These are phyloP conservation scores for Rubroshorea leprosula DNA, from an alignment of 345 rosid species.

Conservation along the genomic window DNA sequence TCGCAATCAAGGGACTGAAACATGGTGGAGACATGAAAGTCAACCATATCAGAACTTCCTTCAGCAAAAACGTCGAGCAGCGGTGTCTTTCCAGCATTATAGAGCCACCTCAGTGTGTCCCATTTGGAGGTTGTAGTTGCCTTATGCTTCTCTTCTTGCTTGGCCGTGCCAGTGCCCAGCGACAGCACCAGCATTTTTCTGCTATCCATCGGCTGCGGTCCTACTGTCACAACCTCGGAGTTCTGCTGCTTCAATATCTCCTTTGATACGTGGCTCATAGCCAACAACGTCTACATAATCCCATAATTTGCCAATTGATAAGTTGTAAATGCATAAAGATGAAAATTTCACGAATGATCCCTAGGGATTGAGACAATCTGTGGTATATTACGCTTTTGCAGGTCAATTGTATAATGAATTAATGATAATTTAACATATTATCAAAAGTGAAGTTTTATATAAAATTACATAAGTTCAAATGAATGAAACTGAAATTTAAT, in stretches of 20 bases:
- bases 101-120: conserved; percentile 38
- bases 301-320: too few relatives aligned
- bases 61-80: conserved; percentile 34
- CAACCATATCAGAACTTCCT: conserved; percentile 45
- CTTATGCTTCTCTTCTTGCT: conserved; percentile 19
- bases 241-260: conserved; percentile 20
- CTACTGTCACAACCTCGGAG: conserved; percentile 22
- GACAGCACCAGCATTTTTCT: conserved; percentile 28
- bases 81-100: conserved; percentile 17
- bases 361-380: too few relatives aligned
- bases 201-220: conserved; percentile 33
- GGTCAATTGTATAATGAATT: too few relatives aligned
- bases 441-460: too few relatives aligned
- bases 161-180: conserved; percentile 28
- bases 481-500: too few relatives aligned
- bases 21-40: conserved; percentile 29
- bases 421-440: too few relatives aligned
- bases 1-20: conserved; percentile 21
- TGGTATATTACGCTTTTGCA: too few relatives aligned
- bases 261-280: conserved; percentile 31
- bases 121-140: conserved; percentile 31
- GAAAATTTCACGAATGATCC: too few relatives aligned
- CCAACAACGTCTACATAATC: conserved; percentile 48
- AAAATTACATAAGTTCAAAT: too few relatives aligned
- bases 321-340: too few relatives aligned